Conservation (phyloP, 1,139 yeast genomes). For the Casaregolazyma lundiana region DNA sequence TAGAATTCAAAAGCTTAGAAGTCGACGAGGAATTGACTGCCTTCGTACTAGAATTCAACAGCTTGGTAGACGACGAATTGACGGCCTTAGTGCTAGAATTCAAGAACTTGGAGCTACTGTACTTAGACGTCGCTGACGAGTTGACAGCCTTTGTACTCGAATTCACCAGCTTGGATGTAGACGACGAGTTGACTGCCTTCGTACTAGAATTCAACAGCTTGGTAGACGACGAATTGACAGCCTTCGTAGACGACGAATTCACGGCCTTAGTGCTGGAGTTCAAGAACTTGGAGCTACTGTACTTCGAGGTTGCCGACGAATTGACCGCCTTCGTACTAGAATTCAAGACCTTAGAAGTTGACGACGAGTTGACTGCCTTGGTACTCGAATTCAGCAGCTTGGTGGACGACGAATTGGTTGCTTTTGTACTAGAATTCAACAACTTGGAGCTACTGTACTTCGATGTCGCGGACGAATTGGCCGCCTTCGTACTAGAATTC, state of each 20-base stretch:
- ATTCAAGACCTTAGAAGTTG: background rate
- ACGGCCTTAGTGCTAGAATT: background rate
- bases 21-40: no score
- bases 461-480: background rate
- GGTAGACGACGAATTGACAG: background rate
- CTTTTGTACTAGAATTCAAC: background rate
- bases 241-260: background rate
- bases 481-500: background rate
- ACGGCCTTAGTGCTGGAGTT: background rate
- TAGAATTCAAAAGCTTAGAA: no score
- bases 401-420: background rate
- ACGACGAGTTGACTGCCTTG: background rate
- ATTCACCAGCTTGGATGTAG: background rate
- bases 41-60: no score
- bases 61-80: background rate
- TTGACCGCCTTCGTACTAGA: background rate
- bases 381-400: background rate
- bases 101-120: background rate
- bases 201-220: background rate
- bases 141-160: background rate
- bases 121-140: background rate
- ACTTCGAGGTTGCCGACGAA: background rate
- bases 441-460: no score
- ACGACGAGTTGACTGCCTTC: background rate
- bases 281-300: background rate